Evolutionary conservation across 768 basidiomycete species (phyloP).

Genomic region (Termitomyces sp.): DNA sequence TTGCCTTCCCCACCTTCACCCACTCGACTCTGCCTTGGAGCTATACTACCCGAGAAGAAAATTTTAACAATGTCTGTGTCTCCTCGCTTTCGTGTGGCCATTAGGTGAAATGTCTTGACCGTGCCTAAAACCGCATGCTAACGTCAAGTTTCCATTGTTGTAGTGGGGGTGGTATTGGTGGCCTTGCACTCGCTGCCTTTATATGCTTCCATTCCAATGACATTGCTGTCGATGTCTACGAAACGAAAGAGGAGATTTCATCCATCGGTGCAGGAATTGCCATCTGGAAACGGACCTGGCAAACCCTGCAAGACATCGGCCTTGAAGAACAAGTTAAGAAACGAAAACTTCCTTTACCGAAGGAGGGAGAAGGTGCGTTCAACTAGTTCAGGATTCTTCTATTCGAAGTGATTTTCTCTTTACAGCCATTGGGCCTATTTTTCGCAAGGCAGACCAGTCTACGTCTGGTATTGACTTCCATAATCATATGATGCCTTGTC

Average conservation of each 20-base stretch:
- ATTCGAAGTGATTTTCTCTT: no score
- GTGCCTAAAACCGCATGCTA: no score
- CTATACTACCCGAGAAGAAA: no score
- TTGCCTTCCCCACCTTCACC: no score
- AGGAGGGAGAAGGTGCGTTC: slow-evolving; percentile 19
- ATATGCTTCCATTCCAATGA: slow-evolving; percentile 24
- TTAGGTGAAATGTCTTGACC: neutral
- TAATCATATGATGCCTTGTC: slow-evolving; percentile 21
- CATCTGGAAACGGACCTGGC: slow-evolving; percentile 36
- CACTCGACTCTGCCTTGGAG: no score
- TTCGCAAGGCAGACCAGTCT: slow-evolving; percentile 21
- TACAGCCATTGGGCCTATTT: slow-evolving; percentile 19
- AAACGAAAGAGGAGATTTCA: slow-evolving; percentile 33
- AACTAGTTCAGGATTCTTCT: neutral
- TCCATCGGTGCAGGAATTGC: slow-evolving; percentile 36
- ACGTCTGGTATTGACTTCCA: slow-evolving; percentile 19
- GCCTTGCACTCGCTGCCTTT: slow-evolving; percentile 32
- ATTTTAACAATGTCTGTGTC: no score
- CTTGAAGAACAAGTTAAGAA: slow-evolving; percentile 22
- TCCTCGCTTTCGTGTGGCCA: no score
- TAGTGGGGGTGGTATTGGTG: slow-evolving; percentile 29
- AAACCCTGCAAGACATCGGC: slow-evolving; percentile 31
- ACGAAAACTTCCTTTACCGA: slow-evolving; percentile 17
- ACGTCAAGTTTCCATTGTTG: no score
- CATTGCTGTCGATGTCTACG: slow-evolving; percentile 35